Base-by-base conservation (phyloP, 805 yeast species). In the Wickerhamomyces silvicola region DNA sequence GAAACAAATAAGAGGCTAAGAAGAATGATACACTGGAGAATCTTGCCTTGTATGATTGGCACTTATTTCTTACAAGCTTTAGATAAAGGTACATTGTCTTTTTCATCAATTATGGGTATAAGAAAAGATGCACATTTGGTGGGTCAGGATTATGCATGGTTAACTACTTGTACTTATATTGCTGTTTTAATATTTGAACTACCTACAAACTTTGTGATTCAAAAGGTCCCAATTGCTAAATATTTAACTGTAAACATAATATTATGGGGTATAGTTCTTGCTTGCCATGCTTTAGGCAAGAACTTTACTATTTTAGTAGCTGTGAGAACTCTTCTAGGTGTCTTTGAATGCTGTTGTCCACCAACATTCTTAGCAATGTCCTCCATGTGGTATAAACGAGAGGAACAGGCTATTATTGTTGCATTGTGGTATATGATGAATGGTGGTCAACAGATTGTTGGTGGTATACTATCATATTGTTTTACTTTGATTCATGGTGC, bases 361-460 rank as follows among this genome's bases (percentile, higher is more conserved):
- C 74, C 75, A 4, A 71, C 72, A 1, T 65, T 70, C 33, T 63
- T 71, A 29, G 57, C 72, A 14, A 59, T 75, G 33, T 68, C 75
- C 30, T 67, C 78, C 12, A 71, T 72, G 77, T 76, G 73, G 60
- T 76, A 72, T 48, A 65, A 68, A 18, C 65, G 64, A 35, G 54
- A 64, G 6, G 75, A 70, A 41, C 76, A 70, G 45, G 59, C 65
- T 14, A 54, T 60, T 11, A 56, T 74, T 42, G 68, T 69, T 38
- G 70, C 73, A 5, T 57, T 57, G 27, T 68, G 73, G 70, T 68
- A 72, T 7, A 57, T 65, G 23, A 70, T 66, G 54, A 70, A 73
- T 4, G 77, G 79, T 22, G 56, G 59, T 8, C 68, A 64, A 28
- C 62, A 59, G 32, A 54, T 63, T 8, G 43, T 62, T 18, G 68